A percentile compares a stretch with the other conserved stretches of the same genome.
Conservation (phyloP, 192 early-diverging fungal species). For the Phycomyces nitens region DNA sequence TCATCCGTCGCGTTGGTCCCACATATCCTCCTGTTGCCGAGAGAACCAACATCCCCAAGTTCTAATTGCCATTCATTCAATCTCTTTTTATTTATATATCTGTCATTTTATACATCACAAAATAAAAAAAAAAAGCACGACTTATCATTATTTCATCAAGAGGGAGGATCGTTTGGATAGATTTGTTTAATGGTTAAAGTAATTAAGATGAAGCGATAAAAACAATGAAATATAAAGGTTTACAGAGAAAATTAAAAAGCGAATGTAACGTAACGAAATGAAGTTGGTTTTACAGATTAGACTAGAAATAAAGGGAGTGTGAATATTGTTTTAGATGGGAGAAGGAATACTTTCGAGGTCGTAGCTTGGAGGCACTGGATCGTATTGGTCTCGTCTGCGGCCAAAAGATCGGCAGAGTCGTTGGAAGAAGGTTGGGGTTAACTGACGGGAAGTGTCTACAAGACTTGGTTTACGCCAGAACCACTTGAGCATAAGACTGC, state of each 20-base stretch:
- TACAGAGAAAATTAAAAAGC: too few relatives aligned
- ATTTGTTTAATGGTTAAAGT: not conserved
- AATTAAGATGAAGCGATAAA: not conserved
- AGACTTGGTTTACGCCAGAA: conserved; percentile 44
- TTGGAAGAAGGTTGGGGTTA: not conserved
- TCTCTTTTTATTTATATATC: not conserved
- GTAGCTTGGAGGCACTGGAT: too few relatives aligned
- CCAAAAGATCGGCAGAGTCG: not conserved
- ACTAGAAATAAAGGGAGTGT: too few relatives aligned
- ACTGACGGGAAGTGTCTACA: not conserved
- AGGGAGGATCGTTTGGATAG: not conserved
- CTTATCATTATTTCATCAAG: not conserved
- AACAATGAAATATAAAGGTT: not conserved
- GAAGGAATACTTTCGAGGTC: too few relatives aligned
- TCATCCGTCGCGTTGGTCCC: conserved; percentile 77
- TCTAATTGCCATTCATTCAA: conserved; percentile 19
- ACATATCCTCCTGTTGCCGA: conserved; percentile 57
- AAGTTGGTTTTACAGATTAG: too few relatives aligned
- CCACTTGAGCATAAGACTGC: conserved; percentile 79
- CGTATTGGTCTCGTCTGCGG: too few relatives aligned
- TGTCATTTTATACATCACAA: too few relatives aligned
- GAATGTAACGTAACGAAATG: too few relatives aligned
- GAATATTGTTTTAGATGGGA: too few relatives aligned
- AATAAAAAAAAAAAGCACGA: not conserved
- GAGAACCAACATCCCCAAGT: conserved; percentile 28